These are phyloP conservation scores for Podospora pseudopauciseta DNA, from an alignment of 495 filamentous ascomycete genomes.

Conservation along the genomic window DNA sequence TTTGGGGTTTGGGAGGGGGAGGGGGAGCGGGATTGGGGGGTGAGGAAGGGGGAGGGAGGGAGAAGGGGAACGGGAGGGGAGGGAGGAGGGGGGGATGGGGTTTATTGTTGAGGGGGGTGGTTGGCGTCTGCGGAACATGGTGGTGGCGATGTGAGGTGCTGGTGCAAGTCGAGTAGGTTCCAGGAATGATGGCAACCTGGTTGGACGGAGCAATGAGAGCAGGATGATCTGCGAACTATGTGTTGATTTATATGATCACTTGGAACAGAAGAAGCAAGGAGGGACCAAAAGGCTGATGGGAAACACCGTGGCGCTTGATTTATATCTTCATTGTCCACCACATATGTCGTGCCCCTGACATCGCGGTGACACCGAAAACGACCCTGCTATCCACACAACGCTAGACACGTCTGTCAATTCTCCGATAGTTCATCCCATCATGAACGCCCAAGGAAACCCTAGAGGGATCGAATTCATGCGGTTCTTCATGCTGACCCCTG, in stretches of 20 bases:
- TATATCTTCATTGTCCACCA: not conserved
- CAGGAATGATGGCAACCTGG: too few relatives aligned
- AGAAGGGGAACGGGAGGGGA: not conserved
- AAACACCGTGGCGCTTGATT: not conserved
- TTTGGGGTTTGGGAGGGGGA: not conserved
- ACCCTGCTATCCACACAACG: not conserved
- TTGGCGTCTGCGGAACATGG: not conserved
- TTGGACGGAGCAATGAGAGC: too few relatives aligned
- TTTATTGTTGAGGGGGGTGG: not conserved
- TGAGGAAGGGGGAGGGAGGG: not conserved
- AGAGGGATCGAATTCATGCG: constrained; percentile 18
- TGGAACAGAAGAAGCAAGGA: not conserved
- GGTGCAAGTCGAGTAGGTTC: not conserved
- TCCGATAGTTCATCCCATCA: not conserved
- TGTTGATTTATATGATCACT: too few relatives aligned
- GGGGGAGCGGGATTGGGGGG: not conserved
- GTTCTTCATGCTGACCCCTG: constrained; percentile 8
- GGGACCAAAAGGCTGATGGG: not conserved
- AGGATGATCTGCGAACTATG: too few relatives aligned
- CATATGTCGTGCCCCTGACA: not conserved
- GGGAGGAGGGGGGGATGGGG: not conserved
- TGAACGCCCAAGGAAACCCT: not conserved
- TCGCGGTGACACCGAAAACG: not conserved
- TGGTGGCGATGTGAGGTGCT: not conserved
- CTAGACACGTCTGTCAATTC: not conserved